Conservation (phyloP, 2,329 filamentous ascomycete species). For the Arthrobotrys pseudoclavata region DNA sequence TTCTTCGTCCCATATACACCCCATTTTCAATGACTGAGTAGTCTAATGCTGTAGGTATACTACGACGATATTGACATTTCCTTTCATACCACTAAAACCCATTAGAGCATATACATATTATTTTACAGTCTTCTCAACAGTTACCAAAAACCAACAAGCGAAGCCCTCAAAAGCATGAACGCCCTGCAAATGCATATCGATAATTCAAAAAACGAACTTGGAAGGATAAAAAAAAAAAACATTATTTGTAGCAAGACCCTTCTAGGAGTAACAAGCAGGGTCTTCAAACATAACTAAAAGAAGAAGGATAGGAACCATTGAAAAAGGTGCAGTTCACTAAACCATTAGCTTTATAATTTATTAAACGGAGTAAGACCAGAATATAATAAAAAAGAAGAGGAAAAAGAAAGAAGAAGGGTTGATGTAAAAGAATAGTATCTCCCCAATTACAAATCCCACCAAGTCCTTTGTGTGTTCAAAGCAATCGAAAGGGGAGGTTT, state of each 20-base stretch:
- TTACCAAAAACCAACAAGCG: neutral
- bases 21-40: too few species aligned
- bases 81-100: too few species aligned
- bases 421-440: neutral
- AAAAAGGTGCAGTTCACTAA: neutral
- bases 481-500: neutral
- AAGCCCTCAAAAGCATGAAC: neutral
- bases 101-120: neutral
- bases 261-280: neutral
- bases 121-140: constrained; percentile 15
- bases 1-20: too few species aligned
- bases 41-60: too few species aligned
- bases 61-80: too few species aligned
- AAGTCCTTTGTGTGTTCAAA: neutral
- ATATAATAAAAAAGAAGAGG: neutral
- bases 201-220: neutral
- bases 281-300: neutral
- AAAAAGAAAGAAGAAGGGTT: neutral
- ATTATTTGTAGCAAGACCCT: neutral
- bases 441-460: neutral
- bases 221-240: neutral
- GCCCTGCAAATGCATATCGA: neutral
- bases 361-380: neutral
- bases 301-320: neutral
- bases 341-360: neutral